Conservation (phyloP, 176 grass and related monocot genomes). For the Aegilops longissima region DNA sequence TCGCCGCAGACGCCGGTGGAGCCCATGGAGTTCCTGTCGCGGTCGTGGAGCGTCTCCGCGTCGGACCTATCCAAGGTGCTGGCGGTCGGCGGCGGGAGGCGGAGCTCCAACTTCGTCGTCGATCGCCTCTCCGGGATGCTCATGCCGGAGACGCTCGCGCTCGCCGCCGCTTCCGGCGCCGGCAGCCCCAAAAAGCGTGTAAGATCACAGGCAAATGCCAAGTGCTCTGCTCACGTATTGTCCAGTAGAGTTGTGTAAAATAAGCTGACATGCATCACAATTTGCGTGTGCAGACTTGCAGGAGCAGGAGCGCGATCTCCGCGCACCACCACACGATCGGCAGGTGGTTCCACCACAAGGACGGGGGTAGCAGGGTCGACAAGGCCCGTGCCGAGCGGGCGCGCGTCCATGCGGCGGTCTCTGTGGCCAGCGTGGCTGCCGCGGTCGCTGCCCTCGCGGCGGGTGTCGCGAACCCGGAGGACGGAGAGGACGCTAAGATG, state of each 20-base stretch:
- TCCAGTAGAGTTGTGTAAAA: neutral
- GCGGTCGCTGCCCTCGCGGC: constrained; percentile 68
- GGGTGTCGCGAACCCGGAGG: constrained; percentile 15
- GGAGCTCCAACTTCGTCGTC: constrained; percentile 70
- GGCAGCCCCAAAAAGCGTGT: constrained; percentile 49
- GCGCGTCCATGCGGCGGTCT: constrained; percentile 72
- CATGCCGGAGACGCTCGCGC: constrained; percentile 56
- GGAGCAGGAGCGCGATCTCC: constrained; percentile 50
- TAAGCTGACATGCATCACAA: neutral
- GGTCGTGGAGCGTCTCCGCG: constrained; percentile 71
- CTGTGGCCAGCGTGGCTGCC: constrained; percentile 84
- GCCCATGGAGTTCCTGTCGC: constrained; percentile 72
- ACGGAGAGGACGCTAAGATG: constrained; percentile 50
- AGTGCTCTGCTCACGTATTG: neutral
- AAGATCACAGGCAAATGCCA: constrained; percentile 8
- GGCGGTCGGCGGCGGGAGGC: constrained; percentile 20
- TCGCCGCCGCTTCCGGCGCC: constrained; percentile 43
- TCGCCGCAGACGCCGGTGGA: constrained; percentile 58
- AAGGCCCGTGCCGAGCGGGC: constrained; percentile 76
- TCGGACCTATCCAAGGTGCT: constrained; percentile 65
- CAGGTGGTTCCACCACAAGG: constrained; percentile 83
- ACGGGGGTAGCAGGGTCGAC: constrained; percentile 51
- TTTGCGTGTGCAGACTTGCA: constrained; percentile 38
- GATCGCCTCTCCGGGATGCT: constrained; percentile 63
- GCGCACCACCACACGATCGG: constrained; percentile 58